Conservation (phyloP, 169 alveolate genomes). For the Ichthyophthirius multifiliis region DNA sequence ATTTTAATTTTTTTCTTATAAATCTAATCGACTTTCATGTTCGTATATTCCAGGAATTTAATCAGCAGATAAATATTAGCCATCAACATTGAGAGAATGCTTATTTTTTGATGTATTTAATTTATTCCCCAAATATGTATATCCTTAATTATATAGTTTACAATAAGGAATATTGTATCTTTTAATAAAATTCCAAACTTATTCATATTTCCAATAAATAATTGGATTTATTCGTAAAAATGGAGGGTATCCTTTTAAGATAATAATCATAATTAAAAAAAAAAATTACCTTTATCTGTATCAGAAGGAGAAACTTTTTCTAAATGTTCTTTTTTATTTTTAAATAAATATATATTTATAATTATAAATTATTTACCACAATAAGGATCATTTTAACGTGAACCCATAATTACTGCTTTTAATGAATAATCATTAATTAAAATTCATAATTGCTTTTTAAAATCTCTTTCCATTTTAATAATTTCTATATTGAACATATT, state of each 20-base stretch:
- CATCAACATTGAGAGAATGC: not conserved
- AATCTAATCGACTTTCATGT: no score
- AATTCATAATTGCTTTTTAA: not conserved
- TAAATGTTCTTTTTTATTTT: not conserved
- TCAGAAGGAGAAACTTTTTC: slow-evolving; percentile 17
- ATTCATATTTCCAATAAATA: slow-evolving; percentile 49
- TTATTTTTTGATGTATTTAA: slow-evolving; percentile 34
- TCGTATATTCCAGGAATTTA: no score
- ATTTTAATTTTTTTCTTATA: no score
- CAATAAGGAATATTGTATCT: slow-evolving; percentile 46
- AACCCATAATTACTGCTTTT: slow-evolving; percentile 51
- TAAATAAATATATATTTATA: not conserved
- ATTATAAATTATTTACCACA: slow-evolving; percentile 18
- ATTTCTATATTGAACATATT: not conserved
- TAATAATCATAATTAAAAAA: slow-evolving; percentile 3
- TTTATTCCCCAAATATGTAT: slow-evolving; percentile 44
- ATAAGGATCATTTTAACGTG: slow-evolving; percentile 60
- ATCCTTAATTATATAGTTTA: slow-evolving; percentile 45
- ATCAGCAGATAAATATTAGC: no score
- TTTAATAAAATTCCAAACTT: slow-evolving; percentile 52
- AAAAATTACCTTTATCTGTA: slow-evolving; percentile 20
- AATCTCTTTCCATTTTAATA: slow-evolving; percentile 7
- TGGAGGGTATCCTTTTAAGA: slow-evolving; percentile 43
- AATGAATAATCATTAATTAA: not conserved
- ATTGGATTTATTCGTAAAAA: slow-evolving; percentile 57